Conservation (phyloP, 2,329 filamentous ascomycete species). For the Calonectria henricotiae region DNA sequence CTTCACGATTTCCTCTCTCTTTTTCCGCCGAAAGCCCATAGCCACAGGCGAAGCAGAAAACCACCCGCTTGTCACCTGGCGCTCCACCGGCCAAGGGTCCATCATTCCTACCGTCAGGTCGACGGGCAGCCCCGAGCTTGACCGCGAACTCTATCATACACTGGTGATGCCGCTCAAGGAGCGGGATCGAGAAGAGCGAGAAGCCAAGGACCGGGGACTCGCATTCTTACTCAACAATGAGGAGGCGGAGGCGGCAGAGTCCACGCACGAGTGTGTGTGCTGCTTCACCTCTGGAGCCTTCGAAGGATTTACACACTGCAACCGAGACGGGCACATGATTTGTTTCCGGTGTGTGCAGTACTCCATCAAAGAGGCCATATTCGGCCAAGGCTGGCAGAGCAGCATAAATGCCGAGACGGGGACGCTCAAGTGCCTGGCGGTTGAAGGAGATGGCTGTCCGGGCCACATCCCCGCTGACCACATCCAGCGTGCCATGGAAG, state of each 20-base stretch:
- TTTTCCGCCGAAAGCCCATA: constrained; percentile 76
- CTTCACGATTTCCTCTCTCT: constrained; percentile 80
- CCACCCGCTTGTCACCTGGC: constrained; percentile 77
- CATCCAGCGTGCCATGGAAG: constrained; percentile 80
- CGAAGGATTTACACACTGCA: constrained; percentile 83
- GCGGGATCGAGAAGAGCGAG: constrained; percentile 62
- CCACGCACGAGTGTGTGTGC: constrained; percentile 81
- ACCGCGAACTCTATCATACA: constrained; percentile 74
- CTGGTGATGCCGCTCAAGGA: constrained; percentile 71
- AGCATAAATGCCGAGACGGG: constrained; percentile 82
- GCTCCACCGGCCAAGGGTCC: constrained; percentile 70
- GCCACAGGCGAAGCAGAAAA: constrained; percentile 70
- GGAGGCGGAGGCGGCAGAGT: constrained; percentile 72
- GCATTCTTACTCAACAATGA: constrained; percentile 71
- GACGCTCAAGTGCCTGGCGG: constrained; percentile 88
- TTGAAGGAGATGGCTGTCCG: constrained; percentile 78
- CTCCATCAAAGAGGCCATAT: constrained; percentile 88
- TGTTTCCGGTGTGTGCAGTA: constrained; percentile 88
- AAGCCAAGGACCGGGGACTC: constrained; percentile 68
- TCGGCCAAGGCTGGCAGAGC: constrained; percentile 92
- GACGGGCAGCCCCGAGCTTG: constrained; percentile 77
- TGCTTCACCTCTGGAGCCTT: constrained; percentile 82
- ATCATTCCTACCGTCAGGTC: constrained; percentile 75
- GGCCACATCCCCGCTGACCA: constrained; percentile 82
- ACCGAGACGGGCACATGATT: constrained; percentile 78